Base-by-base conservation (phyloP, 2,329 filamentous ascomycete genomes). In the Phaeoacremonium minimum region DNA sequence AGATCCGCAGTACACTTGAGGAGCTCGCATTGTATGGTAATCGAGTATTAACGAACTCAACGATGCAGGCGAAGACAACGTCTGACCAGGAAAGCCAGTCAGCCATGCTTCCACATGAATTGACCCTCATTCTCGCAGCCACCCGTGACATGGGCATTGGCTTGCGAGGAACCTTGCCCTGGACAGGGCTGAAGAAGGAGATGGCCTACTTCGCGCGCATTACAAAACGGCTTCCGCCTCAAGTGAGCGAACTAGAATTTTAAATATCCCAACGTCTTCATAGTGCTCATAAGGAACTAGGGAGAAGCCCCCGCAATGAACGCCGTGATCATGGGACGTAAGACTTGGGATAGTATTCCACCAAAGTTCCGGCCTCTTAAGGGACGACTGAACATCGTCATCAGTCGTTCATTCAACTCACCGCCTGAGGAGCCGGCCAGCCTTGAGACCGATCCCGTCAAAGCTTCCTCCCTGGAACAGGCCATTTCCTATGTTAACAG, bases 151-250 rank as follows among this genome's bases (percentile, higher is more conserved):
- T 96, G 70, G 93, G 93, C 57, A 97, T 98, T 52, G 93, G 93
- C 41, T 73, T 77, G 32, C 71, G 74, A 41, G 88, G 88, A 42
- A 75, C 71, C 4, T 78, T 98, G 37, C 93, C 93, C 4, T 98
- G 93, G 93, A 87, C 84, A 0, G 84, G 85, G 30, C 75, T 97
- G 20, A 87, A 82, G 61, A 82, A 85, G 45, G 93, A 98, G 64
- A 95, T 98, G 88, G 80, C 81, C 28, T 97, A 95, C 60, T 98
- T 98, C 60, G 85, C 88, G 14, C 83, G 90, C 41, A 84, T 95
- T 28, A 97, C 91, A 4, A 88, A 86, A 50, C 78, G 83, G 13
- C 57, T 77, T 0, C 68, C 72, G 16, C 47, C 58, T 26, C 55
- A 59, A 52, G 67, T 69, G 52, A 32, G 22, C 28, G n/a, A 18